Percentiles rank a stretch among this genome's conserved stretches.
phyloP scores from a whole-genome alignment of 164 flowering plant genomes.

The Magnolia kwangsiensis region DNA sequence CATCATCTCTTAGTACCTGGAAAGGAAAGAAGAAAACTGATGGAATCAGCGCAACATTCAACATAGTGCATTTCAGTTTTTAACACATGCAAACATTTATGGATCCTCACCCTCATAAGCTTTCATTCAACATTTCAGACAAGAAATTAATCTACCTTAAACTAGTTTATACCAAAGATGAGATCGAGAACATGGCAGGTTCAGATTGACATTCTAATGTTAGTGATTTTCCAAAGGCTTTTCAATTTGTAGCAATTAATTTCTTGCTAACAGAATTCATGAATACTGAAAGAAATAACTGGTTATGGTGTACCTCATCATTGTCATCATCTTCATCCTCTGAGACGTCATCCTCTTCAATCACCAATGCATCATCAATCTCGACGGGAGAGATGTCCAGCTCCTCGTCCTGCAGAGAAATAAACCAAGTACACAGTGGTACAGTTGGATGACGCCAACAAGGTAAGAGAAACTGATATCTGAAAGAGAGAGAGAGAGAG shows the following conservation, averaged over 20 bases:
- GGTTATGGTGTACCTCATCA: conserved; percentile 61
- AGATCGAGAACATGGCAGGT: background rate
- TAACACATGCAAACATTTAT: background rate
- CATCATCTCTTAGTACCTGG: conserved; percentile 78
- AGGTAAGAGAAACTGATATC: too few species aligned
- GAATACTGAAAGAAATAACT: background rate
- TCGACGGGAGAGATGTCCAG: conserved; percentile 83
- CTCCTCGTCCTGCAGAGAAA: conserved; percentile 69
- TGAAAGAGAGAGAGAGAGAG: too few species aligned
- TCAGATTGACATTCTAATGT: background rate
- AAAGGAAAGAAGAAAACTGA: conserved; percentile 1
- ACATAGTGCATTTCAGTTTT: background rate
- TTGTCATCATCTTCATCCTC: conserved; percentile 92
- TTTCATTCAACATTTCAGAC: background rate
- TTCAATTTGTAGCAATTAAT: background rate
- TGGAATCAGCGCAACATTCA: background rate
- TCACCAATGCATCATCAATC: conserved; percentile 89
- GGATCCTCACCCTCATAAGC: background rate
- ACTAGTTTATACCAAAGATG: background rate
- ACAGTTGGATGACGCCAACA: too few species aligned
- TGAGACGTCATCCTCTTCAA: conserved; percentile 95
- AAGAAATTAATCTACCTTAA: background rate
- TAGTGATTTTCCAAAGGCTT: background rate
- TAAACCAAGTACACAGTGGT: background rate
- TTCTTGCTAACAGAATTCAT: background rate